Base-by-base conservation (phyloP, 192 early-diverging fungal genomes). In the Chytriomyces hyalinus region DNA sequence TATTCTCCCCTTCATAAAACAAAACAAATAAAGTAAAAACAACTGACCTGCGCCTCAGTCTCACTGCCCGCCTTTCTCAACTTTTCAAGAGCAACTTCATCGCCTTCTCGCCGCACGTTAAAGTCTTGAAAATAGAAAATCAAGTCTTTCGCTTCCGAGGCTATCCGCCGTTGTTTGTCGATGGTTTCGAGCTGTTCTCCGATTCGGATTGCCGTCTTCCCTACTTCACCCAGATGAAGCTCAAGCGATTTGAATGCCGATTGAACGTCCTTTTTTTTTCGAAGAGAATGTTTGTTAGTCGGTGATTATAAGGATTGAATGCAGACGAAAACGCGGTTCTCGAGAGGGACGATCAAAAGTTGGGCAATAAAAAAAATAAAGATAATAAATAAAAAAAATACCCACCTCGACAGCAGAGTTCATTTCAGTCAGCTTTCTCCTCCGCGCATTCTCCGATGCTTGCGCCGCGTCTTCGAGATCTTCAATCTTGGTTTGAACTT, bases 121-220 rank as follows among this genome's bases (percentile, higher is more conserved):
- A 98, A 94, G 79, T 97, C 94, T 66, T 94, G 90, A 83, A 95
- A 98, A 82, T 94, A 95, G 73, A 93, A 93, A 49, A 99, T 92
- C 44, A 99, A 83, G 82, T 97, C 94, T 67, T 93, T 90, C 43
- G 95, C 92, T 59, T 97, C 93, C 24, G 92, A 88, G 0, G 96
- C 96, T 3, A 93, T 90, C 71, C 92, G 89, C 68, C 94, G 85
- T 68, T 99, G 96, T 75, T 93, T 95, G 80, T 97, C 95, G 53
- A 97, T 93, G 0, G 92, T 96, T 78, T 99, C 97, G 50, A 99
- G 87, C 84, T 99, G 96, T 80, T 99, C 97, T 69, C 97, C 95
- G 76, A 99, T 96, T 64, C 94, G 88, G 53, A 98, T 92, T n/a
- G 96, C 95, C 24, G 96, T 97, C 76, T 94, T 96, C 80, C 96